Evolutionary conservation across 768 basidiomycete species (phyloP).

Genomic region (Gautieria morchelliformis): DNA sequence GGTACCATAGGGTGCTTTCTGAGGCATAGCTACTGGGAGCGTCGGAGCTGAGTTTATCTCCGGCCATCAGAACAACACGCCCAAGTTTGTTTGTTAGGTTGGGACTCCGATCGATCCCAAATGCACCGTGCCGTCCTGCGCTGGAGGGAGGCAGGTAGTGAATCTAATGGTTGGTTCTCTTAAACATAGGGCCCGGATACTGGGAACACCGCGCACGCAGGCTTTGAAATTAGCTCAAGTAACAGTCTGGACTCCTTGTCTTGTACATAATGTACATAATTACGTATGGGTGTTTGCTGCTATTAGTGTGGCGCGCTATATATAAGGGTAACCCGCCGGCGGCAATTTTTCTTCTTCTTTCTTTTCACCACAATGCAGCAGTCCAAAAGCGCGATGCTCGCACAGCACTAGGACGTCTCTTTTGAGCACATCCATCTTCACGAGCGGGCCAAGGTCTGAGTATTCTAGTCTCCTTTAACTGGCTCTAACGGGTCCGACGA

Average conservation of each 20-base stretch:
- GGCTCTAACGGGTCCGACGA: conserved; percentile 54
- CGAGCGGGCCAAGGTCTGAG: conserved; percentile 85
- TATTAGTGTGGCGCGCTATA: neutral
- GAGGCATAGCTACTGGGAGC: no score
- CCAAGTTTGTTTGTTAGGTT: no score
- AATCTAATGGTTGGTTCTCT: no score
- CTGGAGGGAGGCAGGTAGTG: no score
- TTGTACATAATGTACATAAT: neutral
- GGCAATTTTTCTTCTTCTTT: neutral
- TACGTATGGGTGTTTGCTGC: neutral
- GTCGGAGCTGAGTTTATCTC: no score
- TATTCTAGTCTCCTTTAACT: conserved; percentile 52
- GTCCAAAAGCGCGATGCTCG: conserved; percentile 65
- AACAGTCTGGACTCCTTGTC: neutral
- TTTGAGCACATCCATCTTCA: conserved; percentile 24
- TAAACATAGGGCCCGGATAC: no score
- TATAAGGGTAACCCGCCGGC: neutral
- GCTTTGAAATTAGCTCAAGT: conserved; percentile 16
- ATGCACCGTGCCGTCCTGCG: no score
- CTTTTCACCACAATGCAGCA: conserved; percentile 14
- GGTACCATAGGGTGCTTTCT: conserved; percentile 45
- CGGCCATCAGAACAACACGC: no score
- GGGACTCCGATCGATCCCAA: no score
- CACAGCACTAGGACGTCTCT: conserved; percentile 35
- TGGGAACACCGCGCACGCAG: conserved; percentile 66